Conservation (phyloP, 192 early-diverging fungal species). For the Coemansia sp. region DNA sequence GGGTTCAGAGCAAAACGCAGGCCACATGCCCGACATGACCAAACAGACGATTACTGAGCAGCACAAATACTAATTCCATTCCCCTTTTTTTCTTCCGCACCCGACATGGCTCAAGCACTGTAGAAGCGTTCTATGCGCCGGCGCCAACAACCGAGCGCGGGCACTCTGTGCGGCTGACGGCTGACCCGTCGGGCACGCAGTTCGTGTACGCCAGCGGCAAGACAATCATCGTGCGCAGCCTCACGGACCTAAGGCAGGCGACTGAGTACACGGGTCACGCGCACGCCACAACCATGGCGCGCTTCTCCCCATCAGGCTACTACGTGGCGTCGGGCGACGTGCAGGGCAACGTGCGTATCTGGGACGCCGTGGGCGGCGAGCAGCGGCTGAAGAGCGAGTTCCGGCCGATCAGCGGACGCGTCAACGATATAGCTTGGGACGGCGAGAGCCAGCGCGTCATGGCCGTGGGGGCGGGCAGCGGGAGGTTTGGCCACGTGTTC, state of each 20-base stretch:
- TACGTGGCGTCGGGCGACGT: conserved; percentile 95
- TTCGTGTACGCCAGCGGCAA: conserved; percentile 91
- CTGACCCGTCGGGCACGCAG: conserved; percentile 77
- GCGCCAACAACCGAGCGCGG: conserved; percentile 78
- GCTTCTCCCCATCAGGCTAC: conserved; percentile 87
- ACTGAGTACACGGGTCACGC: conserved; percentile 83
- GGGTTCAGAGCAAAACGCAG: neutral
- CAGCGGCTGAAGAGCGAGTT: conserved; percentile 86
- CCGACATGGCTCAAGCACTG: no score
- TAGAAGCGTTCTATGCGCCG: conserved; percentile 61
- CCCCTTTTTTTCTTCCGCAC: neutral
- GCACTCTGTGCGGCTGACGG: conserved; percentile 73
- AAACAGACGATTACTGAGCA: neutral
- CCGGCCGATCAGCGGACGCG: conserved; percentile 66
- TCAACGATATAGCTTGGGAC: conserved; percentile 94
- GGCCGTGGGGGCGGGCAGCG: conserved; percentile 93
- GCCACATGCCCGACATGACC: no score
- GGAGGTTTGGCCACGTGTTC: conserved; percentile 87
- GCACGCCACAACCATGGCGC: conserved; percentile 75
- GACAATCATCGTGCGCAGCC: conserved; percentile 79
- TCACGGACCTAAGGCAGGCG: conserved; percentile 46
- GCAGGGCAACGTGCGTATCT: conserved; percentile 87
- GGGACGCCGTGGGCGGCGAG: conserved; percentile 81
- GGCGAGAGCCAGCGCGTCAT: conserved; percentile 93
- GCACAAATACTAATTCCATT: conserved; percentile 1